Base-by-base conservation (phyloP, 208 protist species). In the Leishmania tarentolae region DNA sequence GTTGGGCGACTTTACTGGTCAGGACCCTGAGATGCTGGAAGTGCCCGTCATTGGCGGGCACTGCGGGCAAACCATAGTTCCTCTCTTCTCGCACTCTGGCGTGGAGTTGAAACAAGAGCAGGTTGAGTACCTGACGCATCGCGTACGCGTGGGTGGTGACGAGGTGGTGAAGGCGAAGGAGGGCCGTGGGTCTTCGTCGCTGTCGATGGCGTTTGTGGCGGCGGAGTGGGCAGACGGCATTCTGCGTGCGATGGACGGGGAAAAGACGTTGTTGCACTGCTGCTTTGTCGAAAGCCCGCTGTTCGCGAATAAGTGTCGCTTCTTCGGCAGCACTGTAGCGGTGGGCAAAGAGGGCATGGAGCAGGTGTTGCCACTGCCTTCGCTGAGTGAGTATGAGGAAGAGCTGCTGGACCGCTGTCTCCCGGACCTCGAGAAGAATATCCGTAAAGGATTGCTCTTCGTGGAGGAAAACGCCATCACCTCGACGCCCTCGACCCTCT, bases 31-130 rank as follows among this genome's bases (percentile, higher is more conserved):
- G 75, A 79, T 83, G 71, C 68, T 92, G 37, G 53, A 89, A 50
- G 84, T 97, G 11, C 94, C 94, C 35, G 95, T 99, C 40, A 87
- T 99, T 74, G 98, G 97, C 35, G 97, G 98, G 13, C 97, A 99
- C 83, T 95, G 95, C 78, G 97, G 97, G 31, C 88, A 89, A 42
- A 99, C 97, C 73, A 98, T 99, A 80, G 89, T 99, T 6, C 98
- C 95, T 28, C 86, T 98, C n/a, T 89, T 98, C 76, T 98, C 95
- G 2, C 88, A 91, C 76, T 84, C 87, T 24, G 89, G 87, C 13
- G 79, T 88, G 35, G 37, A 85, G 52, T 76, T 93, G 52, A 74
- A 74, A 37, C 80, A 88, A 13, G 84, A 86, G 11, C 83, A 96
- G 82, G 83, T 90, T 40, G 89, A 90, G 84, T 83, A 85, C 47